These are phyloP conservation scores for Suhomyces coccinellae DNA, from an alignment of 1,139 yeast species.

Conservation along the genomic window DNA sequence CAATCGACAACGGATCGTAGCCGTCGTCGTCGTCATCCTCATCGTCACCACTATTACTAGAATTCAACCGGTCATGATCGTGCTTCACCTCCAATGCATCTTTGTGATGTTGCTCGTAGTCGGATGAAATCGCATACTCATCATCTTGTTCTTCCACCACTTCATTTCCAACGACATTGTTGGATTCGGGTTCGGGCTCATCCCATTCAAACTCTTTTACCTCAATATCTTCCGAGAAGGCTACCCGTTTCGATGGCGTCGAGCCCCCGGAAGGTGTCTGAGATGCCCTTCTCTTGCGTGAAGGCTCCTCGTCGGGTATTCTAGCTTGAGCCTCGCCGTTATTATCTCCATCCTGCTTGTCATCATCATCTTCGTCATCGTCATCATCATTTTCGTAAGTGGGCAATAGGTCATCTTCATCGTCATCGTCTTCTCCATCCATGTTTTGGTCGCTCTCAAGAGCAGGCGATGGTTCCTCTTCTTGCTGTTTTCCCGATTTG, in stretches of 20 bases:
- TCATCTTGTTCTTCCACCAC: constrained; percentile 13
- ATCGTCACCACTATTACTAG: constrained; percentile 10
- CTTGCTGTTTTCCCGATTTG: background rate
- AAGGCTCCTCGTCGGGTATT: background rate
- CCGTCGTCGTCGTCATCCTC: constrained; percentile 23
- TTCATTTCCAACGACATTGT: constrained; percentile 16
- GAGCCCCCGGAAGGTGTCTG: constrained; percentile 29
- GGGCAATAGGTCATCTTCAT: constrained; percentile 28
- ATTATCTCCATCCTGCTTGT: background rate
- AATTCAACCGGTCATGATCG: constrained; percentile 17
- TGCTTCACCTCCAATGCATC: constrained; percentile 35
- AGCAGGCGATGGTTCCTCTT: constrained; percentile 17
- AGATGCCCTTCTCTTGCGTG: constrained; percentile 18
- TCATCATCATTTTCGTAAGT: constrained; percentile 31
- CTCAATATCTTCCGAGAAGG: constrained; percentile 48
- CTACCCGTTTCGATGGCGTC: constrained; percentile 41
- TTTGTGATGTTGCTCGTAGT: constrained; percentile 28
- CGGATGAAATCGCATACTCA: constrained; percentile 11
- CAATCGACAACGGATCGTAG: constrained; percentile 20
- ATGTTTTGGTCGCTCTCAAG: constrained; percentile 16
- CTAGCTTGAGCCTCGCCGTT: background rate
- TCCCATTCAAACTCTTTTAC: constrained; percentile 46
- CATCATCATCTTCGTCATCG: constrained; percentile 20
- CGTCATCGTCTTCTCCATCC: constrained; percentile 19
- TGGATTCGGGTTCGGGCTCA: constrained; percentile 33